Conservation (phyloP, 805 yeast genomes). For the Candida ficus region DNA sequence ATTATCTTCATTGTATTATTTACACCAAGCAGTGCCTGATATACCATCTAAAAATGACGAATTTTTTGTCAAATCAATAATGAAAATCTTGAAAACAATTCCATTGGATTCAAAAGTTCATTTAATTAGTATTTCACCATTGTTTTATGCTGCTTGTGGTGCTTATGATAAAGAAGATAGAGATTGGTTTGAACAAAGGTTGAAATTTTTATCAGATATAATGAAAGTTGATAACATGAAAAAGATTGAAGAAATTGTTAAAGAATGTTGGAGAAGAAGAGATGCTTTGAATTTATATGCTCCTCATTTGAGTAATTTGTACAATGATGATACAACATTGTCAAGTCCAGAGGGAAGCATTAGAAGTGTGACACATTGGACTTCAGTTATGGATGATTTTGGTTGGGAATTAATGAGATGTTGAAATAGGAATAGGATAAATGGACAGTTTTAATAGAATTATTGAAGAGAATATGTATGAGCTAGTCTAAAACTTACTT, state of each 20-base stretch:
- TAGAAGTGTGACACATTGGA: slow-evolving; percentile 1
- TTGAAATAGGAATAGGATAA: not conserved
- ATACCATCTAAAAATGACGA: not conserved
- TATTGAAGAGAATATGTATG: too few species aligned
- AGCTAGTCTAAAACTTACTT: too few species aligned
- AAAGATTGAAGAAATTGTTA: not conserved
- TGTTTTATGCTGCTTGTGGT: slow-evolving; percentile 1
- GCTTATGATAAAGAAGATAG: not conserved
- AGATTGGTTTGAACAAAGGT: not conserved
- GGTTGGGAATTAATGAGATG: slow-evolving; percentile 2
- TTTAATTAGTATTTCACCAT: not conserved
- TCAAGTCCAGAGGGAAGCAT: not conserved
- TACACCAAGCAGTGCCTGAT: slow-evolving; percentile 2
- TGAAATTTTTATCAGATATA: not conserved
- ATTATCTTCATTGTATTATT: not conserved
- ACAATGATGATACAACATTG: not conserved
- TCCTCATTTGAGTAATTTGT: not conserved
- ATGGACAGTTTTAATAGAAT: too few species aligned
- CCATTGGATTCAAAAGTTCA: not conserved
- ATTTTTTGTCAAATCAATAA: not conserved
- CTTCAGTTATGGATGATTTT: slow-evolving; percentile 2
- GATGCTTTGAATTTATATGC: not conserved
- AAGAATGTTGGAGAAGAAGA: slow-evolving; percentile 3
- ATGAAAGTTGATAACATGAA: not conserved
- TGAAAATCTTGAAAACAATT: not conserved